These are phyloP conservation scores for Thalia dealbata DNA, from an alignment of 176 grass and related monocot species.

Conservation along the genomic window DNA sequence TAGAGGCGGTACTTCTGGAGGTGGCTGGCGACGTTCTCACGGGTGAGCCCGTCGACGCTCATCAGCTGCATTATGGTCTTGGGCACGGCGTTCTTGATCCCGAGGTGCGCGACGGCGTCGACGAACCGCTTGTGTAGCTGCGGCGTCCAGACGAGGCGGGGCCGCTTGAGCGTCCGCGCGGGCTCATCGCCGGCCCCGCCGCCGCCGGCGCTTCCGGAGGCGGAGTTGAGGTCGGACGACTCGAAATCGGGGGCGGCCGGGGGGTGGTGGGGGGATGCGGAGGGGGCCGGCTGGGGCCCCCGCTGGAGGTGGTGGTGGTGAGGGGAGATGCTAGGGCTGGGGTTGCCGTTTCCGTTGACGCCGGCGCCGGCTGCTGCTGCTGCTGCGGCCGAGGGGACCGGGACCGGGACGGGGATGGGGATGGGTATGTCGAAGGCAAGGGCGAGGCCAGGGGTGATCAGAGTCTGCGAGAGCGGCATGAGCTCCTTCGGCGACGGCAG, in stretches of 20 bases:
- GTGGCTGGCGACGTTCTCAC: conserved; percentile 23
- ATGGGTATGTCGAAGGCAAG: conserved; percentile 19
- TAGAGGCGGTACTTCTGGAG: conserved; percentile 24
- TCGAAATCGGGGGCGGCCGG: conserved; percentile 4
- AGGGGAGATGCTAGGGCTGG: background rate
- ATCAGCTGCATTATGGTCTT: conserved; percentile 30
- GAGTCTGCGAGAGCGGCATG: conserved; percentile 15
- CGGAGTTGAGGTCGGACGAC: background rate
- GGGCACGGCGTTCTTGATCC: conserved; percentile 23
- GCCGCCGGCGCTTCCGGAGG: background rate
- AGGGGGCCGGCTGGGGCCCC: background rate
- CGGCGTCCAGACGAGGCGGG: conserved; percentile 22
- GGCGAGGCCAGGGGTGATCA: conserved; percentile 17
- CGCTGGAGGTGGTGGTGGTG: background rate
- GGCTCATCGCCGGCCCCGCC: conserved; percentile 6
- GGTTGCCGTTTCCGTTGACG: background rate
- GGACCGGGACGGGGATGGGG: background rate
- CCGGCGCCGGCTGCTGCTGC: too few relatives aligned
- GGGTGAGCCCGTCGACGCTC: conserved; percentile 25
- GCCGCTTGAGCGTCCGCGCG: conserved; percentile 15
- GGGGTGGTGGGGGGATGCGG: conserved; percentile 2
- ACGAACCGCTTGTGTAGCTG: conserved; percentile 26
- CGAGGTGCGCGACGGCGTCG: conserved; percentile 20
- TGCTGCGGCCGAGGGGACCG: too few relatives aligned
- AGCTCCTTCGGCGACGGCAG: conserved; percentile 19